Base-by-base conservation (phyloP, 805 yeast species). In the Kurtzmaniella fragi region DNA sequence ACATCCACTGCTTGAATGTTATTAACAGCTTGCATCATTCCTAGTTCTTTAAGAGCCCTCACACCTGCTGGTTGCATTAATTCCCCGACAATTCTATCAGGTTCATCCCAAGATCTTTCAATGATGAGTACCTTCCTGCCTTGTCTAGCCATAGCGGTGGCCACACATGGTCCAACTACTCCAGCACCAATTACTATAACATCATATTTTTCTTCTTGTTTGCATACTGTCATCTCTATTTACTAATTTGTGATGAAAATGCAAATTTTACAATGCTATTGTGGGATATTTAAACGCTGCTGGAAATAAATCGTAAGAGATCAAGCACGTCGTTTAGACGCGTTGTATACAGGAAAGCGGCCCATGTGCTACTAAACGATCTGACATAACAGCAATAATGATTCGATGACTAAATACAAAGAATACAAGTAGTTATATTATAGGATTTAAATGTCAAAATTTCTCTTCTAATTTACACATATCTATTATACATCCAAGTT, bases 181-280 rank as follows among this genome's bases (percentile, higher is more conserved):
- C 99, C 99, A n/a, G 98, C 97, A n/a, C 99, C 99, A 30, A 93
- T 80, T 17, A 93, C 84, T 31, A 91, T 80, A 37, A 82, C 91
- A 55, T 93, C 99, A 62, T 78, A 88, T 15, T 29, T 57, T 20
- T 20, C 25, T 20, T 20, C 7, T 20, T 20, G 25, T 20, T 5
- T 20, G 32, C 11, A 16, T 27, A n/a, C 17, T 31, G 39, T 28
- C 34, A 31, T 31, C 7, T 8, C 20, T 31, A 31, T 8, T 35
- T 13, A 12, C 45, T 14, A 8, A 8, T 20, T 20, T 5, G 25
- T 20, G 5, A 5, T 5, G 25, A 20, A 20, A 20, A 20, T 20
- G 25, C 25, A 20, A 20, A 20, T 5, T 20, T 20, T 20, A 8
- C 7, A 8, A 20, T 8, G 25, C 25, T 20, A 20, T 20, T 20